Conservation (phyloP, 805 yeast genomes). For the Saccharomyces jurei region DNA sequence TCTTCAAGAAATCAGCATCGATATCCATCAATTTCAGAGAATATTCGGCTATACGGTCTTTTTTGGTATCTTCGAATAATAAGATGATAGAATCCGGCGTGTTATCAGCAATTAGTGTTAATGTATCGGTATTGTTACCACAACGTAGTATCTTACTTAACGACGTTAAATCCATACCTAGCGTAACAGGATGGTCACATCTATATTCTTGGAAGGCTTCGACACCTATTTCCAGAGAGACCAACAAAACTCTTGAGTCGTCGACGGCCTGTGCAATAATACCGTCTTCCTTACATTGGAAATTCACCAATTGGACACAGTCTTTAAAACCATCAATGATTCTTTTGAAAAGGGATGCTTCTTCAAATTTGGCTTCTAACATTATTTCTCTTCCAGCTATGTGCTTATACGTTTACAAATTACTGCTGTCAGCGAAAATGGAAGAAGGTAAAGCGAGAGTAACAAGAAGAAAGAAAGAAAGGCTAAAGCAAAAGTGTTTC, state of each 20-base stretch:
- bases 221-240: conserved; percentile 77
- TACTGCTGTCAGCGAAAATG: neutral
- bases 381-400: conserved; percentile 33
- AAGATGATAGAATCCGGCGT: conserved; percentile 70
- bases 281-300: conserved; percentile 93
- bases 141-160: conserved; percentile 81
- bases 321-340: conserved; percentile 92
- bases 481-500: neutral
- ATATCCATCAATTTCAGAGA: conserved; percentile 89
- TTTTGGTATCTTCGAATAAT: conserved; percentile 83
- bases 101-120: conserved; percentile 86
- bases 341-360: conserved; percentile 85
- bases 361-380: conserved; percentile 96
- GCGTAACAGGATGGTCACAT: conserved; percentile 87
- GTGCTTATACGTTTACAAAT: neutral
- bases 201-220: conserved; percentile 87
- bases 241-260: conserved; percentile 89
- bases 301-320: conserved; percentile 89
- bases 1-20: conserved; percentile 86
- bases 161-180: conserved; percentile 87
- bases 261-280: conserved; percentile 96
- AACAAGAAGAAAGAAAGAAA: neutral
- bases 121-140: conserved; percentile 82
- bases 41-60: conserved; percentile 88
- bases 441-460: neutral